phyloP scores from a whole-genome alignment of 176 grass and related monocot species.

The Carex parvula region DNA sequence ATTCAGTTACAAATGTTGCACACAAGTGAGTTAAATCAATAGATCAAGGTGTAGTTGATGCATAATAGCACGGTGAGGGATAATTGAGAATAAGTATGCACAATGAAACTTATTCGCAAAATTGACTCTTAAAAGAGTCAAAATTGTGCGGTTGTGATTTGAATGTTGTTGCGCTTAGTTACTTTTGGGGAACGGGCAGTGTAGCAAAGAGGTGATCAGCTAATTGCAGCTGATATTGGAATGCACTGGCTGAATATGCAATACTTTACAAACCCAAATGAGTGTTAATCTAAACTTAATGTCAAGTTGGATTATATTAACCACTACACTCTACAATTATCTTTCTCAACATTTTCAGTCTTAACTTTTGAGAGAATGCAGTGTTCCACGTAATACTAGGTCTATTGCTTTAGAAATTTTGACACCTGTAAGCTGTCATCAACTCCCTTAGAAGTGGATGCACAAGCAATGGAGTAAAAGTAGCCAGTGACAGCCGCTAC shows the following conservation, averaged over 20 bases:
- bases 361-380: neutral
- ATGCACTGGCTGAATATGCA: neutral
- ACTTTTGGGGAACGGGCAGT: neutral
- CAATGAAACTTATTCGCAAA: neutral
- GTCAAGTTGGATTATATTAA: neutral
- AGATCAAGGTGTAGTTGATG: neutral
- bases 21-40: neutral
- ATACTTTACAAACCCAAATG: neutral
- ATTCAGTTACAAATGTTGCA: neutral
- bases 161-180: neutral
- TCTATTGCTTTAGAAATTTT: conserved; percentile 1
- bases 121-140: neutral
- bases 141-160: neutral
- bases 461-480: conserved; percentile 94
- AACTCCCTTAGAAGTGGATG: conserved; percentile 89
- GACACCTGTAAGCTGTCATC: conserved; percentile 95
- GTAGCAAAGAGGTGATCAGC: neutral
- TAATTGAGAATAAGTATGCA: neutral
- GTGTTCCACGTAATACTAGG: neutral
- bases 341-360: neutral
- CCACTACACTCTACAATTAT: neutral
- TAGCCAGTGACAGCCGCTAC: conserved; percentile 93
- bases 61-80: neutral
- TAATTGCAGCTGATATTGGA: neutral
- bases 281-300: neutral